These are phyloP conservation scores for Paramecium primaurelia DNA, from an alignment of 73 alveolate genomes.

Conservation along the genomic window DNA sequence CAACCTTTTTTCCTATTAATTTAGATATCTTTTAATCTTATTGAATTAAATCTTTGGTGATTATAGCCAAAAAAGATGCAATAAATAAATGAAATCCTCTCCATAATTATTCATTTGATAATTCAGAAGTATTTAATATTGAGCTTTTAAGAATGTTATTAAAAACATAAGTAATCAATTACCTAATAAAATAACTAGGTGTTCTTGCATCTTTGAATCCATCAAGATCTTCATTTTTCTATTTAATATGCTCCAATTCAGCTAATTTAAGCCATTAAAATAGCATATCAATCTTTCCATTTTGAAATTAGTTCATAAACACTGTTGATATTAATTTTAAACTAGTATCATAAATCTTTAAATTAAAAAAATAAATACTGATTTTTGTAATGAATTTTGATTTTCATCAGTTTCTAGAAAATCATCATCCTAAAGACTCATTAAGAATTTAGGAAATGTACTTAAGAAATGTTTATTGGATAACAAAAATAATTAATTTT, in stretches of 20 bases:
- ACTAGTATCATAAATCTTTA: neutral
- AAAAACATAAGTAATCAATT: neutral
- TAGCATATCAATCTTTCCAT: conserved; percentile 4
- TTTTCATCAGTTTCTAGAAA: neutral
- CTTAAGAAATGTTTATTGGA: conserved; percentile 1
- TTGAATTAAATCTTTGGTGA: neutral
- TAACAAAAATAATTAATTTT: neutral
- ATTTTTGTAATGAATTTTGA: neutral
- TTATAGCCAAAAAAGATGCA: neutral
- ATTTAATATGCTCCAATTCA: neutral
- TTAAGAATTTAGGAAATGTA: conserved; percentile 11
- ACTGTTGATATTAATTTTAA: neutral
- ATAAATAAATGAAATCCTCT: neutral
- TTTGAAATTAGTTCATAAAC: neutral
- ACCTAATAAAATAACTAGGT: neutral
- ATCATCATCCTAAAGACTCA: neutral
- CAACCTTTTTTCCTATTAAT: neutral
- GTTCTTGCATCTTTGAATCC: neutral
- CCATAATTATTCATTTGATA: neutral
- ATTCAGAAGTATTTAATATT: neutral
- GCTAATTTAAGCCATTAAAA: conserved; percentile 32
- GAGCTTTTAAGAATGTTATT: neutral
- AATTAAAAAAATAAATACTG: neutral
- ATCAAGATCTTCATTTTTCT: neutral
- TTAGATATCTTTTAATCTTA: neutral